A percentile compares a stretch with the other conserved stretches of the same genome.
phyloP scores from a whole-genome alignment of 1,284 basidiomycete genomes.

The Phlebopus sp. region DNA sequence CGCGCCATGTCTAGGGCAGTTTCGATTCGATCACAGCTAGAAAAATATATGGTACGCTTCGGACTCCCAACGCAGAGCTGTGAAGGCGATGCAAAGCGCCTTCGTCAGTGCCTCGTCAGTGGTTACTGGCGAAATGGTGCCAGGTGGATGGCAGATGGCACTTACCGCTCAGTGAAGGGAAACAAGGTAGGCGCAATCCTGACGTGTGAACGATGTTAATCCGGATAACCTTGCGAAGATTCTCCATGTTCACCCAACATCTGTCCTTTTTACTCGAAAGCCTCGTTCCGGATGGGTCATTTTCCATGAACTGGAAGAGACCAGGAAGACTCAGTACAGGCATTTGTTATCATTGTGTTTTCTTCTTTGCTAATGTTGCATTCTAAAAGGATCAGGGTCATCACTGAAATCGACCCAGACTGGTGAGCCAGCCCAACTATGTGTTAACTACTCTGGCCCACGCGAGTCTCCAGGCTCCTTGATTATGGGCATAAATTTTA shows the following conservation, averaged over 20 bases:
- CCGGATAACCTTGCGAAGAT: constrained; percentile 44
- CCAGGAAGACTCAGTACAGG: constrained; percentile 83
- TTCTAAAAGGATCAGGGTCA: constrained; percentile 44
- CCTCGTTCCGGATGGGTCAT: constrained; percentile 90
- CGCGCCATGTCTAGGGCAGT: constrained; percentile 90
- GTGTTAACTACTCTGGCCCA: constrained; percentile 2
- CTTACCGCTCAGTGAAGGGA: constrained; percentile 81
- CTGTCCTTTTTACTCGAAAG: constrained; percentile 91
- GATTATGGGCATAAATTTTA: constrained; percentile 50
- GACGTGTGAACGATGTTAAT: neutral
- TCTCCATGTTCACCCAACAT: constrained; percentile 89
- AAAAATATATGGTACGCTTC: constrained; percentile 91
- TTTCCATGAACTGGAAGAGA: constrained; percentile 95
- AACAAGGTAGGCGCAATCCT: constrained; percentile 57
- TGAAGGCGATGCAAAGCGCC: constrained; percentile 74
- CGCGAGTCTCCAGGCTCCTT: constrained; percentile 37
- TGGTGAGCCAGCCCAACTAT: constrained; percentile 37
- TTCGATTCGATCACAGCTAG: constrained; percentile 88
- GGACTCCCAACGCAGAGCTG: constrained; percentile 76
- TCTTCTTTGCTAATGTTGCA: constrained; percentile 8
- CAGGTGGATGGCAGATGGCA: constrained; percentile 84
- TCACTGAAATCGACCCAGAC: constrained; percentile 61
- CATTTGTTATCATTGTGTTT: neutral
- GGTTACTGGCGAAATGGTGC: constrained; percentile 96
- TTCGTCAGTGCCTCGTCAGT: constrained; percentile 83